Base-by-base conservation (phyloP, 2,329 filamentous ascomycete species). In the Diplodia seriata region DNA sequence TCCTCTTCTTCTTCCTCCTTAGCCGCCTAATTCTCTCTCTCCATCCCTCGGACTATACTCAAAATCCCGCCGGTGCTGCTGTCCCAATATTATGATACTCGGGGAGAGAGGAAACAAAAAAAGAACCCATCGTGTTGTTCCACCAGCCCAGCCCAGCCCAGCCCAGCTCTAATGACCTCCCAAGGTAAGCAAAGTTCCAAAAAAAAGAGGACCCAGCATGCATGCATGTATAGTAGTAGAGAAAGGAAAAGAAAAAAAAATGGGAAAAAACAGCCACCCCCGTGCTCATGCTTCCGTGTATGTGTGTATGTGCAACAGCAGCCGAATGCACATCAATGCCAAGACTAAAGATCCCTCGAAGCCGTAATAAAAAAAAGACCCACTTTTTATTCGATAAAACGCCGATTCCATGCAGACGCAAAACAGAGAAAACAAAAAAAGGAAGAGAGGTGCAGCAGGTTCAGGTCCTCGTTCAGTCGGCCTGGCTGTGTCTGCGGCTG, bases 321-420 rank as follows among this genome's bases (percentile, higher is more conserved):
- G 23, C 23, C 23, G 23, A 26, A 26, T 7, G 43, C 43, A 47
- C 6, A 18, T 49, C 29, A 49, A 38, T 40, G 31, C 33, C 11
- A 20, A 40, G n/a, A 14, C 33, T 38, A 33, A 26, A 26, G 23
- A 26, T 26, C 33, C 33, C n/a, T 47, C 43, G 18, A 11, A 47
- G 40, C 18, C 40, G 40, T 43, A n/a, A 1, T 26, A 38, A 38
- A 23, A 56, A 38, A 38, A 38, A 23, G 40, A 4, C 7, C 31
- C 20, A n/a, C 12, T 33, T 29, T 43, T 43, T 40, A 23, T 43
- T 26, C 23, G 38, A 33, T 40, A 36, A 20, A 67, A 67, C 64
- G 64, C 64, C 64, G 53, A 50, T 57, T 31, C 53, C 29, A 67
- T 59, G 53, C 53, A 66, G 40, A 9, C 7, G 4, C 29, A 36